Base-by-base conservation (phyloP, 495 filamentous ascomycete genomes). In the Annulohypoxylon maeteangense region DNA sequence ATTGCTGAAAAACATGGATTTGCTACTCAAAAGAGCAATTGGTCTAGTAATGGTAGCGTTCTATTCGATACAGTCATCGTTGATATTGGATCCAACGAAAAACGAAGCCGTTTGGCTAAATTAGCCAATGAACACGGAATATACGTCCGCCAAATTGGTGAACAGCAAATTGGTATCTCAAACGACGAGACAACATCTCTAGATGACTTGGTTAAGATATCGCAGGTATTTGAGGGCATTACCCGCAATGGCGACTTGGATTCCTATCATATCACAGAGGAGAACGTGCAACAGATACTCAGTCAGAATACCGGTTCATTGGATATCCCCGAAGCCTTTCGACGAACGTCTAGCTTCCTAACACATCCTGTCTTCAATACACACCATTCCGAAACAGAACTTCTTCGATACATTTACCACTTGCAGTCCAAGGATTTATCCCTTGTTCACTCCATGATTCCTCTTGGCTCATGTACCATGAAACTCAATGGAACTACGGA, bases 391-490 rank as follows among this genome's bases (percentile, higher is more conserved):
- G 95, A 99, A 80, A 98, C 95, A 2, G 93, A 98, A 78, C 87
- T 99, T 77, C 86, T 98, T 40, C 91, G 95, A 40, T 99, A 99
- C 82, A 97, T 98, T 61, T 88, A 93, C 70, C 93, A 97, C 79
- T 86, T 99, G 7, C 92, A 97, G 79, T 97, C 94, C 44, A 97
- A 97, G 80, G 95, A 99, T 78, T 84, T 99, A 4, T 98, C 96
- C 16, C 85, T 98, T 40, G 92, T 92, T 6, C 96, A 98, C 82
- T 98, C 96, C 10, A 99, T 99, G 95, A 99, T 99, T 69, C 94
- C 95, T 6, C 88, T 99, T n/a, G 95, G 95, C 27, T 98, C 96
- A 16, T 99, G 95, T 85, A 99, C 95, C 22, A 99, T 99, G 95
- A 99, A 99, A 86, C 90, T 99, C 45, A 99, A 99, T 76, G 93